Evolutionary conservation across 495 filamentous ascomycete species (phyloP), one percentile per base, ranked within the genome.

Genomic region (Penicillium coffeae): DNA sequence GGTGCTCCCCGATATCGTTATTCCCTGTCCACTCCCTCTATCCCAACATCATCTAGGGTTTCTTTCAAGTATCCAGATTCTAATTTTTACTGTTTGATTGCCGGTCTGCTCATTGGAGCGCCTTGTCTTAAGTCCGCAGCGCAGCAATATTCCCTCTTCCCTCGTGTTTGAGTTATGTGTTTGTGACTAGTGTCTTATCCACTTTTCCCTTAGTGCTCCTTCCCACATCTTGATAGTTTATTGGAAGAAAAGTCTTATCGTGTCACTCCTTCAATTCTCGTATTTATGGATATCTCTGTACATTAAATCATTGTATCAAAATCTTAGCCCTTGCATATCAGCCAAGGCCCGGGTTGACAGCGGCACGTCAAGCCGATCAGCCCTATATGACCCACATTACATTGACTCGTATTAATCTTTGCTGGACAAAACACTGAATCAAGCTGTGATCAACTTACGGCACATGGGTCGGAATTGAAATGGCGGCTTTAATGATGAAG

Each of bases 71-170:
- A 40, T 53, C 46, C 27, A 32, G 42, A 32, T 21, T 36, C 21
- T 32, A 33, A 34, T 21, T 38, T 34, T 47, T 38, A 33, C 21
- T 38, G 18, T 47, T 47, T 38, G 19, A 25, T 38, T 37, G 47
- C 50, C 49, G 14, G 30, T 21, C 63, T 49, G 52, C 63, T 62
- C 52, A 56, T 69, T n/a, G n/a, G n/a, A 58, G 63, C 60, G 63
- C 58, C 63, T 64, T 64, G 64, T 65, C 65, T 57, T 67, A 67
- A 70, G 61, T 71, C 63, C 66, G 59, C 68, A 69, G 59, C 64
- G 64, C 68, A 68, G 64, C 66, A 67, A 68, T 65, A 70, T 67
- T 66, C 63, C 60, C 66, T 70, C 62, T 60, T 65, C 63, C 56
- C 63, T 63, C 63, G 63, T 47, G 15, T 18, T 18, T 18, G 15